Evolutionary conservation across 495 filamentous ascomycete genomes (phyloP), one percentile per base, ranked within the genome.

Genomic region (Wilcoxina mikolae): DNA sequence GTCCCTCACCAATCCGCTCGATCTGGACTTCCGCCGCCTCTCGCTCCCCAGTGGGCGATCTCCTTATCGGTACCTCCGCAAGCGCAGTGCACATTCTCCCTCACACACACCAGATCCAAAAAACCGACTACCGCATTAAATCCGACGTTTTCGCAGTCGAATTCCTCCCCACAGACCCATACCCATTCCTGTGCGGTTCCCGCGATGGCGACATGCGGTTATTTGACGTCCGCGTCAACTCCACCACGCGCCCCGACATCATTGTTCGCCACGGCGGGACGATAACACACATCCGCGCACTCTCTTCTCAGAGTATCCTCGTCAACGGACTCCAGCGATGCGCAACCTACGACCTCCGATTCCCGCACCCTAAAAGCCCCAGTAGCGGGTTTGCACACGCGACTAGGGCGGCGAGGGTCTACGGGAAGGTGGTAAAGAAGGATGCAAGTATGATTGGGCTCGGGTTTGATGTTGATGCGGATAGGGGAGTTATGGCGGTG

Each of bases 181-280:
- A 31, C 35, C 41, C 44, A 25, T 53, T 65, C 23, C 58, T 62
- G 18, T 54, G 48, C 12, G 63, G 62, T 25, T 59, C 56, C 33
- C 55, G 63, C 20, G 63, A 66, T 18, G 63, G 63, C 9, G 59
- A 51, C 11, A 62, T 66, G 42, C 62, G 62, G 9, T 52, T 65
- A 28, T 65, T 60, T 39, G 62, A 65, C 25, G 41, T 54, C 24
- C 62, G 62, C 10, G 25, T 52, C 35, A 17, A 10, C 4, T 23
- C 20, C 26, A 20, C 2, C 2, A 25, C 35, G 4, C 23, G 39
- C 12, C 18, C 18, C 23, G 51, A 50, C 9, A 44, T 63, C 35
- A 39, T 58, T 12, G 33, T 65, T 31, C 49, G 51, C 11, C 62
- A 65, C 54, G 47, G 18, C 11, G 52, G 56, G 2, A 51, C 56